A percentile compares a stretch with the other conserved stretches of the same genome.
Evolutionary conservation across 768 basidiomycete genomes (phyloP).

Genomic region (Auriscalpium microsporum): DNA sequence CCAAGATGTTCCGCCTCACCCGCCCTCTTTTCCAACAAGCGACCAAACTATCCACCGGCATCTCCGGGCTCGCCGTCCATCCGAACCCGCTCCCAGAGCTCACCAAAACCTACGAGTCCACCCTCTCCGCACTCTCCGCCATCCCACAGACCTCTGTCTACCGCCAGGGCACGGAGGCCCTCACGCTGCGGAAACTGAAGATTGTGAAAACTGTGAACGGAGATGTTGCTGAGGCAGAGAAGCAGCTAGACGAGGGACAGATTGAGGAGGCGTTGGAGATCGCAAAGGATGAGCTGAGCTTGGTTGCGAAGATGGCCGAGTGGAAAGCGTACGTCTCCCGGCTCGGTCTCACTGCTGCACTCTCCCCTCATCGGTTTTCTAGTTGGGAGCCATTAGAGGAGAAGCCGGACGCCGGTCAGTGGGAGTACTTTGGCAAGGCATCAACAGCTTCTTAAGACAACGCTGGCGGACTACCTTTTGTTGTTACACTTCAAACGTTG

Average conservation of each 20-base stretch:
- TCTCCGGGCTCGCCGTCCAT: constrained; percentile 79
- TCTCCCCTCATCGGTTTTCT: constrained; percentile 4
- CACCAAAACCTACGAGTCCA: constrained; percentile 64
- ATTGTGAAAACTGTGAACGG: constrained; percentile 63
- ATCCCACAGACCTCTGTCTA: constrained; percentile 84
- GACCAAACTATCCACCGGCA: constrained; percentile 75
- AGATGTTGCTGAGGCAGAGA: constrained; percentile 61
- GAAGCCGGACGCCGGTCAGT: constrained; percentile 74
- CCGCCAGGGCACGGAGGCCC: constrained; percentile 79
- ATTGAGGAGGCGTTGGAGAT: constrained; percentile 81
- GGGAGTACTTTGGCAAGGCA: constrained; percentile 70
- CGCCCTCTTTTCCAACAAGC: constrained; percentile 57
- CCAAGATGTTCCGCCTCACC: constrained; percentile 64
- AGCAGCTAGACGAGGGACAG: constrained; percentile 70
- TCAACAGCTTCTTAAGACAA: constrained; percentile 27
- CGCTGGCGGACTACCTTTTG: background rate
- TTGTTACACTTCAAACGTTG: too few species aligned
- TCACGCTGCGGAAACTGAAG: constrained; percentile 71
- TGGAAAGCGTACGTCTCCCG: constrained; percentile 85
- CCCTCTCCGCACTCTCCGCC: constrained; percentile 55
- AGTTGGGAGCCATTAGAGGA: constrained; percentile 86
- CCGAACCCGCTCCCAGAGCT: constrained; percentile 78
- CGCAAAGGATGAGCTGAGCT: constrained; percentile 71
- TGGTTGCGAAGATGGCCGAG: constrained; percentile 79
- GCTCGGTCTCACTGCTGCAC: background rate